Percentiles rank a stretch among this genome's conserved stretches.
Conservation (phyloP, 306 rosid genomes). For the Herpetospermum pedunculosum region DNA sequence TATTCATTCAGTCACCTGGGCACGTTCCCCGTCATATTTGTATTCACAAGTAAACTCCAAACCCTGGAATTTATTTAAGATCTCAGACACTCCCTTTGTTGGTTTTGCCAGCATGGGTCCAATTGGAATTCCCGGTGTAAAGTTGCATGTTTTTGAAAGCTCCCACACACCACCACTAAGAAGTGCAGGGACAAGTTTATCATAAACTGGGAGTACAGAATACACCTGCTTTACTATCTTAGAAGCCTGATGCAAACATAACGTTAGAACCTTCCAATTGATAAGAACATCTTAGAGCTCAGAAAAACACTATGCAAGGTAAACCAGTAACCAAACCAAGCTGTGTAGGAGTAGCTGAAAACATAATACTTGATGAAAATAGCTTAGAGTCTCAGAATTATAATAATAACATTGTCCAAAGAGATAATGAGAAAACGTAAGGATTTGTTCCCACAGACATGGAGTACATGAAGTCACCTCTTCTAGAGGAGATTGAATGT, state of each 20-base stretch:
- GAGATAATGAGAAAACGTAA: not conserved
- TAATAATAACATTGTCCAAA: not conserved
- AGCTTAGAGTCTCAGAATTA: not conserved
- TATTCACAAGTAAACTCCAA: constrained; percentile 85
- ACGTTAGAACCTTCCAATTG: constrained; percentile 8
- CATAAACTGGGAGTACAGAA: constrained; percentile 78
- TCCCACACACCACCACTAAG: constrained; percentile 67
- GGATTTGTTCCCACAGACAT: constrained; percentile 10
- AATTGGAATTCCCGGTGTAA: constrained; percentile 78
- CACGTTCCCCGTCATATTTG: constrained; percentile 96
- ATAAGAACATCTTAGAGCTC: not conserved
- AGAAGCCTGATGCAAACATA: constrained; percentile 55
- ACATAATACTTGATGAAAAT: not conserved
- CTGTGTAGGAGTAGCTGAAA: not conserved
- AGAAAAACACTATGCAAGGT: not conserved
- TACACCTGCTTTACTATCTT: constrained; percentile 74
- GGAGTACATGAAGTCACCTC: constrained; percentile 40
- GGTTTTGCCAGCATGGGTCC: constrained; percentile 95
- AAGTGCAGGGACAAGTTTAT: constrained; percentile 63
- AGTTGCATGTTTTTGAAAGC: constrained; percentile 56
- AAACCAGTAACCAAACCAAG: not conserved
- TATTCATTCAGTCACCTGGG: constrained; percentile 52
- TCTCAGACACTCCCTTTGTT: constrained; percentile 67
- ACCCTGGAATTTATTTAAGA: constrained; percentile 67
- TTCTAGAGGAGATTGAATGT: constrained; percentile 59